Conservation (phyloP, 139 green algal species). For the Chara braunii region DNA sequence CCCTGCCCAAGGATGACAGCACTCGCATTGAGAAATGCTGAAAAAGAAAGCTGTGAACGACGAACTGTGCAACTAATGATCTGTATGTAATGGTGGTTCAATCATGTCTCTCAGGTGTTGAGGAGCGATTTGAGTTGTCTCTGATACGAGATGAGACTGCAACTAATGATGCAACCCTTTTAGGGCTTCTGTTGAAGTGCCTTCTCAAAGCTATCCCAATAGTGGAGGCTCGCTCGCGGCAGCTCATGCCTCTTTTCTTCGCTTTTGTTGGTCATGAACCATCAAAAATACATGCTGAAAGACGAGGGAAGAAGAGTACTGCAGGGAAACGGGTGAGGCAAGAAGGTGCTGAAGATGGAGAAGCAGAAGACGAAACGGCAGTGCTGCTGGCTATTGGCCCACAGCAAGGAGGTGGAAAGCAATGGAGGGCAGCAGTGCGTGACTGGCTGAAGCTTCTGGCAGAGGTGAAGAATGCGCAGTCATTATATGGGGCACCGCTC, state of each 20-base stretch:
- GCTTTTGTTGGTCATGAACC: not conserved
- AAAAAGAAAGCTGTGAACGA: not conserved
- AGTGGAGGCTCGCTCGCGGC: not conserved
- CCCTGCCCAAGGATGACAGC: no score
- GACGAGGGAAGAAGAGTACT: not conserved
- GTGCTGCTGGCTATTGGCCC: not conserved
- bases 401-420: not conserved
- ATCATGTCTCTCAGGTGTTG: slow-evolving; percentile 1
- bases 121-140: not conserved
- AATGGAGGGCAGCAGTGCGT: not conserved
- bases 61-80: no score
- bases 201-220: not conserved
- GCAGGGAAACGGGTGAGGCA: not conserved
- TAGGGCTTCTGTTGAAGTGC: slow-evolving; percentile 8
- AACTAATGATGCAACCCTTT: not conserved
- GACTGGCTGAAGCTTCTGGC: slow-evolving; percentile 1
- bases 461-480: slow-evolving; percentile 10
- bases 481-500: not conserved
- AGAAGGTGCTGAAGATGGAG: not conserved
- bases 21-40: no score
- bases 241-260: slow-evolving; percentile 5
- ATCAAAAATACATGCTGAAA: not conserved
- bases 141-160: not conserved
- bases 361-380: not conserved
- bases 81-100: no score